Evolutionary conservation across 208 protist species (phyloP).

Genomic region (Trypanosoma conorhini): DNA sequence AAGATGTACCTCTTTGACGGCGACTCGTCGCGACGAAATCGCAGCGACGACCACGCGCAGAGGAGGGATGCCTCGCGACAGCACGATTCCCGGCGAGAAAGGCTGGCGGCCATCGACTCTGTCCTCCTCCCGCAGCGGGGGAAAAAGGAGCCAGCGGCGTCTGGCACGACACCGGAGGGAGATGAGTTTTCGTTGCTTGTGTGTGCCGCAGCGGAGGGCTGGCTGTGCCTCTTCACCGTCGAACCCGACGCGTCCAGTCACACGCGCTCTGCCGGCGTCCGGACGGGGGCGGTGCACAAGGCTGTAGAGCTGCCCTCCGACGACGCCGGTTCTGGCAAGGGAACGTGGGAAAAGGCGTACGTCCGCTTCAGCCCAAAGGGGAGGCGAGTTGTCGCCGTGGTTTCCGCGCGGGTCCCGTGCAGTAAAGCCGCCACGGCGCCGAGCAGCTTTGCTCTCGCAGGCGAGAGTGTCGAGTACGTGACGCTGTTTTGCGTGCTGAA

Average conservation of each 20-base stretch:
- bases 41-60: neutral
- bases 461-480: slow-evolving; percentile 4
- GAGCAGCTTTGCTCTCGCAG: neutral
- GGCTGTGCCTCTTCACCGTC: slow-evolving; percentile 18
- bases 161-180: neutral
- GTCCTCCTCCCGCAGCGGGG: slow-evolving; percentile 2
- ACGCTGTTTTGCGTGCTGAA: slow-evolving; percentile 20
- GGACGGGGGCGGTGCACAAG: slow-evolving; percentile 2
- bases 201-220: slow-evolving; percentile 19
- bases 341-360: slow-evolving; percentile 9
- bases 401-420: neutral
- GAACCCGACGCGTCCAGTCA: neutral
- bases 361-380: slow-evolving; percentile 23
- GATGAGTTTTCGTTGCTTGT: slow-evolving; percentile 13
- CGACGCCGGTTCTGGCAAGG: slow-evolving; percentile 1
- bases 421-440: neutral
- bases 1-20: slow-evolving; percentile 72
- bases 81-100: neutral
- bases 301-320: slow-evolving; percentile 17
- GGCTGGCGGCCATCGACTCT: slow-evolving; percentile 28
- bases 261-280: slow-evolving; percentile 11
- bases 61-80: slow-evolving; percentile 7
- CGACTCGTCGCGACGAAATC: slow-evolving; percentile 7
- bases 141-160: neutral
- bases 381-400: slow-evolving; percentile 16